A percentile compares a stretch with the other conserved stretches of the same genome.
Conservation (phyloP, 2,329 filamentous ascomycete species). For the Dactylellina haptotyla region DNA sequence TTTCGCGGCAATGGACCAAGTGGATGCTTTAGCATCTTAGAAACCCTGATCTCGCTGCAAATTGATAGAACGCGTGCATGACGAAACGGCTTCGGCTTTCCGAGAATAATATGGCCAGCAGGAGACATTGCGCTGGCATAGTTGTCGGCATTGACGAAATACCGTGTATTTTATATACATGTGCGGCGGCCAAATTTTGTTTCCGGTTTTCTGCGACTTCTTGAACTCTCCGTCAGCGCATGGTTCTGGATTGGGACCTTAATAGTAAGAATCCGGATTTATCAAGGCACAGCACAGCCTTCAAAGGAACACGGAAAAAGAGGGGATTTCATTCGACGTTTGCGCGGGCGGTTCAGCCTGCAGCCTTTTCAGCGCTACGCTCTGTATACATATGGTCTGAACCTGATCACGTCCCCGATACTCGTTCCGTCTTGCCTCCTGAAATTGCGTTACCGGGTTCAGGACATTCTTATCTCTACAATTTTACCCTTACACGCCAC, state of each 20-base stretch:
- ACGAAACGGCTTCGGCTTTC: not conserved
- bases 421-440: slow-evolving; percentile 27
- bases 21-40: slow-evolving; percentile 20
- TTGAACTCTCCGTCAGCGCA: no score
- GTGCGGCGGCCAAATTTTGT: no score
- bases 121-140: no score
- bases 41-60: slow-evolving; percentile 26
- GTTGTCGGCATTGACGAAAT: no score
- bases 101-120: not conserved
- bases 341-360: slow-evolving; percentile 26
- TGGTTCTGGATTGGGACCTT: no score
- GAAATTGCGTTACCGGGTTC: slow-evolving; percentile 9
- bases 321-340: slow-evolving; percentile 14
- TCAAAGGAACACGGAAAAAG: slow-evolving; percentile 11
- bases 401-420: slow-evolving; percentile 38
- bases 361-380: slow-evolving; percentile 15
- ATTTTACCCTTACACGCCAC: slow-evolving; percentile 7
- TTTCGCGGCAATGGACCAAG: slow-evolving; percentile 23
- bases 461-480: not conserved
- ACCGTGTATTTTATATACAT: no score
- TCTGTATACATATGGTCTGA: slow-evolving; percentile 21
- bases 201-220: no score
- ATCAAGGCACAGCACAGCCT: not conserved
- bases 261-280: no score
- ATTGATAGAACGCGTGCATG: not conserved